Evolutionary conservation across 2,329 filamentous ascomycete species (phyloP), one percentile per base, ranked within the genome.

Genomic region (Calycina herbarum): DNA sequence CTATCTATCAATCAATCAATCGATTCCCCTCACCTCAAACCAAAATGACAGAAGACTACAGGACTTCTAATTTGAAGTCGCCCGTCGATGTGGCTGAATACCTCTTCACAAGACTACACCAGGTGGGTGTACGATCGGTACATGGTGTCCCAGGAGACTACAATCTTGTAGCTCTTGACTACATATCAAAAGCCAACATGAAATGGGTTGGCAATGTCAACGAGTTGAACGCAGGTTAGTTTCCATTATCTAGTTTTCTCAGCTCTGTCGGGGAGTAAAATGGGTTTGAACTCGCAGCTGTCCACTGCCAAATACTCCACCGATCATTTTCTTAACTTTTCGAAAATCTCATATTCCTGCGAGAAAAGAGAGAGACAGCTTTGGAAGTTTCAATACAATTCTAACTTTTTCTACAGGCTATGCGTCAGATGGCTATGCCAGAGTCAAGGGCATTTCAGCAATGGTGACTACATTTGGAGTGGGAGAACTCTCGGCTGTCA

Each of bases 361-460:
- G 31, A 33, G 31, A 33, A 33, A 8, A 15, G 38, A 38, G 11
- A 38, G 10, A 13, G 11, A 38, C 8, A 38, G 35, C 35, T 38
- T 13, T 38, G 11, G 35, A 13, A 3, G 8, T 15, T 13, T 40
- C 38, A 40, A 5, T 17, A 15, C 2, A 40, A 15, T 13, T 15
- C 13, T 35, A 40, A 66, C 66, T 33, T 33, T 5, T 6, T 29
- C 15, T 65, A 31, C 73, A 86, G 89, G 88, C 20, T 93, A 93
- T 73, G 90, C 90, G 33, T 89, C 91, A n/a, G 91, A 93, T 78
- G 91, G 90, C 29, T 93, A 93, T 75, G 89, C 89, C 64, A 85
- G 90, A 68, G 83, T 92, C 66, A 90, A 89, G 64, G 88, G 89
- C 56, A 87, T 92, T 40, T 83, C 84, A 4, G 89, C 89, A 35